These are phyloP conservation scores for Claviceps sp. DNA, from an alignment of 2,329 filamentous ascomycete species.

Conservation along the genomic window DNA sequence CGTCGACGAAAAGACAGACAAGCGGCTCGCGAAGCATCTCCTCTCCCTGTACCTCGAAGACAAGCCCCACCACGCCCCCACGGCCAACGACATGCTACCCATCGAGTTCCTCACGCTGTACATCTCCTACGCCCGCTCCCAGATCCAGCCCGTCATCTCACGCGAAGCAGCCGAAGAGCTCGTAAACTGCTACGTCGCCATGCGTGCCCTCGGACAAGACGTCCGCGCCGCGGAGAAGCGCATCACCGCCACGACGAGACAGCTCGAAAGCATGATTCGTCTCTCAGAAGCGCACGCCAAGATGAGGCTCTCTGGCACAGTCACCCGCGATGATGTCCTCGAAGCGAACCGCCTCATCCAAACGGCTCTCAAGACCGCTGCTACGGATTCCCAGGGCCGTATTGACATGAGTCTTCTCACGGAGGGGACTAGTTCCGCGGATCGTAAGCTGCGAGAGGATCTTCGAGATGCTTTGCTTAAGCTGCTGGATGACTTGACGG, in stretches of 20 bases:
- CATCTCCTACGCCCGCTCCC: conserved; percentile 86
- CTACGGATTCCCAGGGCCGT: conserved; percentile 83
- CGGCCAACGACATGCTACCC: conserved; percentile 66
- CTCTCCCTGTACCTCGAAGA: conserved; percentile 96
- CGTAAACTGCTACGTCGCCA: conserved; percentile 77
- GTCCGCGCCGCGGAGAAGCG: conserved; percentile 82
- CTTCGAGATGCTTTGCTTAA: conserved; percentile 66
- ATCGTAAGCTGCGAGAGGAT: conserved; percentile 70
- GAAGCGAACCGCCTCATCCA: conserved; percentile 92
- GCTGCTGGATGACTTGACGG: conserved; percentile 69
- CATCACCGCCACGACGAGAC: conserved; percentile 93
- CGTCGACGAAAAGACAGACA: conserved; percentile 80
- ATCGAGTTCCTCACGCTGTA: conserved; percentile 93
- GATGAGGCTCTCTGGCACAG: conserved; percentile 71
- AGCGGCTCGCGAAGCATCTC: conserved; percentile 79
- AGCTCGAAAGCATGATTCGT: conserved; percentile 97
- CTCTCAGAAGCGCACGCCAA: conserved; percentile 93
- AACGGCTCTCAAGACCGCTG: conserved; percentile 86
- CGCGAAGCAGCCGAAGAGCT: conserved; percentile 71
- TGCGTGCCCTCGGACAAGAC: conserved; percentile 85
- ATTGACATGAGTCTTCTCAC: conserved; percentile 96
- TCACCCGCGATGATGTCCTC: conserved; percentile 69
- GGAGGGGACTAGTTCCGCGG: conserved; percentile 83
- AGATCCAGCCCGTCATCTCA: conserved; percentile 73
- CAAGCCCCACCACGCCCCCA: conserved; percentile 68